Base-by-base conservation (phyloP, 768 basidiomycete genomes). In the Boletus tylopilopsis region DNA sequence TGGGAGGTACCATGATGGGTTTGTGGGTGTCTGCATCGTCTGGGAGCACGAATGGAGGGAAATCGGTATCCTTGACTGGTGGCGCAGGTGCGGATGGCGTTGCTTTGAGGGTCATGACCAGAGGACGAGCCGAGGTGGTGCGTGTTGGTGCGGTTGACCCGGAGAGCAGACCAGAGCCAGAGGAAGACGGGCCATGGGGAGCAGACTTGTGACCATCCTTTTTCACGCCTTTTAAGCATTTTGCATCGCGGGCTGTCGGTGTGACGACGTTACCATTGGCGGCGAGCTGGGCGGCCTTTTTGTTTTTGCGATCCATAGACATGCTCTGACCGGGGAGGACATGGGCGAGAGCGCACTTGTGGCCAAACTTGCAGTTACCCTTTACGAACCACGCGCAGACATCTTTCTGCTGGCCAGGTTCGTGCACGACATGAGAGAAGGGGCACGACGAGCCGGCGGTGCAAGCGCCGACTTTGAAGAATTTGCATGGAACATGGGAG, bases 251-350 rank as follows among this genome's bases (percentile, higher is more conserved):
- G n/a, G n/a, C n/a, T n/a, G n/a, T n/a, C n/a, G n/a, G n/a, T n/a
- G n/a, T n/a, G n/a, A n/a, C n/a, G 13, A 64, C 72, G 6, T 74
- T 72, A 4, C 71, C 70, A 34, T 74, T 76, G 0, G 80, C 79
- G 4, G 84, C 82, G 25, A 78, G 65, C 60, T 91, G 90, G 0
- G 90, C 90, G 13, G 88, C 84, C 65, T 91, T 91, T 75, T 97
- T 97, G 74, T 98, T 97, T 79, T 96, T 95, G 59, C 94, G 75
- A 63, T 98, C 95, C 90, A 95, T 94, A 7, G 86, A 80, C 83
- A 94, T 87, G 62, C 79, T 85, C 72, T 98, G 93, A 9, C 94
- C 95, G 1, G 95, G 95, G 8, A 94, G 76, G 46, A 99, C 76
- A 65, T 98, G 95, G 1, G 94, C 94, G 33, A 98, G 81, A 4